Evolutionary conservation across 2,329 filamentous ascomycete genomes (phyloP), one percentile per base, ranked within the genome.

Genomic region (Xylariaceae sp.): DNA sequence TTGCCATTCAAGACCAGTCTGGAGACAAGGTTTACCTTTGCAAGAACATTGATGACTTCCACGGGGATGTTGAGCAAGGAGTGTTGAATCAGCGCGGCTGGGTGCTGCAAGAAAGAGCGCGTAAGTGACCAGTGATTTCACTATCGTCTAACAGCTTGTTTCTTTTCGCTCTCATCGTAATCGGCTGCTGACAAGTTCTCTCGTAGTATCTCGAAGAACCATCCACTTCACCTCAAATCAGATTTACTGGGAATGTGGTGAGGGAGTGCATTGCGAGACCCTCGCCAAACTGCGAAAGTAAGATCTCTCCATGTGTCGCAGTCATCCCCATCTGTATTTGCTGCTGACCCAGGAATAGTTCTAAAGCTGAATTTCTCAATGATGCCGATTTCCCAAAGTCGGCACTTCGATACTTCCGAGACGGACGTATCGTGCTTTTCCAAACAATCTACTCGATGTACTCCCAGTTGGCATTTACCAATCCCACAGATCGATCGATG

Each of bases 231-330:
- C 49, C 2, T 46, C 44, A 12, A 52, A 47, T 11, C 55, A 58
- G 15, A 31, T 54, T 1, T 58, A 59, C 36, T 51, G 44, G 55
- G 55, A 58, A 33, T 58, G 57, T 39, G 57, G 57, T 2, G 11
- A 52, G 4, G 51, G 52, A 5, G 40, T 57, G 2, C 56, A 45
- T 2, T 55, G 54, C 35, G 52, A 59, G 31, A 58, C 57, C 2
- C 36, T 59, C 2, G 45, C 54, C 5, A 44, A 27, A 32, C 35
- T 56, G n/a, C 14, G 39, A 3, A 57, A 58, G 54, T 59, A 48
- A 36, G 56, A 30, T 11, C 15, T 30, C 42, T 11, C n/a, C 31
- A 31, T 43, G 18, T 41, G 12, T 14, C 41, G 10, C 30, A 43
- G 10, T 43, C 33, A 15, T 15, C 19, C 11, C 15, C 12, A 11